A percentile compares a stretch with the other conserved stretches of the same genome.
These are phyloP conservation scores for Taxawa tesnikishii DNA, from an alignment of 2,329 filamentous ascomycete species.

Conservation along the genomic window DNA sequence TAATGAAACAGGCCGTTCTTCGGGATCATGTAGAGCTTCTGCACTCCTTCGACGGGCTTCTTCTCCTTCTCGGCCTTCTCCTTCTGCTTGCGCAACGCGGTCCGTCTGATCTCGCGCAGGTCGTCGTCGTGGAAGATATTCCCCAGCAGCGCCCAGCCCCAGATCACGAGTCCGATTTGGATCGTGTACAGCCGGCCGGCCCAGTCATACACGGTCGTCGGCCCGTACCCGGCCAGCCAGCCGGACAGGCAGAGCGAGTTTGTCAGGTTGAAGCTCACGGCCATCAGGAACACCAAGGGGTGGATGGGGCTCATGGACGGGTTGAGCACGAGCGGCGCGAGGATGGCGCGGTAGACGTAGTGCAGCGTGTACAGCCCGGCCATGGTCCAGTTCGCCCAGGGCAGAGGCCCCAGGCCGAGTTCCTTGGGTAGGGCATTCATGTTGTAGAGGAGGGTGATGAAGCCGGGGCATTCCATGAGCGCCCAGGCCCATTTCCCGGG, in stretches of 20 bases:
- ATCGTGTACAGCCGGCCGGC: constrained; percentile 31
- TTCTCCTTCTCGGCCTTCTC: constrained; percentile 31
- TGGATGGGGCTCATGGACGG: constrained; percentile 92
- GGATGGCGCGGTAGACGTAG: constrained; percentile 78
- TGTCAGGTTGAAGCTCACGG: constrained; percentile 60
- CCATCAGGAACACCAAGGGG: constrained; percentile 50
- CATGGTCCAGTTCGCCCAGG: constrained; percentile 68
- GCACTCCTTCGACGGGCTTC: constrained; percentile 39
- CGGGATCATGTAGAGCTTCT: constrained; percentile 82
- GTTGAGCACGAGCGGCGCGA: constrained; percentile 66
- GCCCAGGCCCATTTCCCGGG: constrained; percentile 81
- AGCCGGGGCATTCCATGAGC: constrained; percentile 73
- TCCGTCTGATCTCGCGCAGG: constrained; percentile 71
- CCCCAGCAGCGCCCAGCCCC: constrained; percentile 60
- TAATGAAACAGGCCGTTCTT: constrained; percentile 70
- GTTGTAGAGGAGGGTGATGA: constrained; percentile 66
- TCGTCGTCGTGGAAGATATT: constrained; percentile 89
- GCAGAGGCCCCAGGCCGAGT: constrained; percentile 46
- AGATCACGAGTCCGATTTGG: constrained; percentile 57
- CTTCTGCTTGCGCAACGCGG: constrained; percentile 49
- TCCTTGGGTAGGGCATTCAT: constrained; percentile 55
- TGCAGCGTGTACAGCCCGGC: constrained; percentile 64
- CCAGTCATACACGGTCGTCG: constrained; percentile 45
- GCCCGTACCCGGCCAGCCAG: constrained; percentile 75
- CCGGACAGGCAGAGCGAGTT: constrained; percentile 69